Evolutionary conservation across 202 grass and related monocot genomes (phyloP).

Genomic region (Setaria italica): DNA sequence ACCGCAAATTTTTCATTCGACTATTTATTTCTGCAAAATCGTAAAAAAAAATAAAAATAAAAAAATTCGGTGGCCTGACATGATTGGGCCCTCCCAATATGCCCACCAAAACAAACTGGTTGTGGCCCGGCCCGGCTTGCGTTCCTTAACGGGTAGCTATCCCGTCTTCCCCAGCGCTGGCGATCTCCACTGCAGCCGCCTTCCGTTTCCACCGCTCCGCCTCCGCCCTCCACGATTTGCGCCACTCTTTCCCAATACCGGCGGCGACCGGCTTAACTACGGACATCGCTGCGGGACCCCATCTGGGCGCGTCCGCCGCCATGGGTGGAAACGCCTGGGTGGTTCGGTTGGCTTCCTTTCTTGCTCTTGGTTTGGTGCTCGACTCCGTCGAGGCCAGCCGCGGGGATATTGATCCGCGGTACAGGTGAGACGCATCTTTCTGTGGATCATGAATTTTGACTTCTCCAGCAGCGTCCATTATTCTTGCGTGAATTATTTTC

Average conservation of each 20-base stretch:
- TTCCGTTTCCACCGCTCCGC: background rate
- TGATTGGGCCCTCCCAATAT: background rate
- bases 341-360: conserved; percentile 32
- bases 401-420: conserved; percentile 47
- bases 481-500: background rate
- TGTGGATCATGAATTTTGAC: background rate
- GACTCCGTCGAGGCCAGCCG: conserved; percentile 46
- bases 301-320: background rate
- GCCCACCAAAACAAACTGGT: background rate
- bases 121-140: background rate
- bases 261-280: background rate
- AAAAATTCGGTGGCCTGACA: too few relatives aligned
- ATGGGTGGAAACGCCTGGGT: conserved; percentile 42
- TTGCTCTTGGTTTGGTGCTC: conserved; percentile 39
- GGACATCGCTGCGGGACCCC: background rate
- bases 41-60: too few relatives aligned
- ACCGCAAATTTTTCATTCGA: too few relatives aligned
- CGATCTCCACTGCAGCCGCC: background rate
- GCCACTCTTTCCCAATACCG: background rate
- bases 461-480: background rate
- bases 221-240: background rate
- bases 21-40: too few relatives aligned
- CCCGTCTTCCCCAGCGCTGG: background rate
- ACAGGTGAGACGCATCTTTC: conserved; percentile 43
- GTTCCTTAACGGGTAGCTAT: background rate